Conservation (phyloP, 2,329 filamentous ascomycete species). For the Cladophialophora bantiana region DNA sequence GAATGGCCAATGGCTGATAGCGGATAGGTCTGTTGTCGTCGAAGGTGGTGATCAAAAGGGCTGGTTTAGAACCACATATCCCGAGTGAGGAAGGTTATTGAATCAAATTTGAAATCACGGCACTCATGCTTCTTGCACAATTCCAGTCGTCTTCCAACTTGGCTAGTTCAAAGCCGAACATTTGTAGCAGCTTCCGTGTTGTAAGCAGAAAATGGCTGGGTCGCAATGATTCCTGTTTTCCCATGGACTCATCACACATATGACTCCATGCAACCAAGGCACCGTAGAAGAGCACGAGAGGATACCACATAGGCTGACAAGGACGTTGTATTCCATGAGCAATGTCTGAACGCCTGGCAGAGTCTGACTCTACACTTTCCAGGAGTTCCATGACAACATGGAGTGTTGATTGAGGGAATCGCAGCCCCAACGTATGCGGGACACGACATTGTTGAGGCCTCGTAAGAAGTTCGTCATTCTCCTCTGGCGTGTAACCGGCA, state of each 20-base stretch:
- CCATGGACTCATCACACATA: conserved; percentile 3
- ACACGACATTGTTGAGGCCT: background rate
- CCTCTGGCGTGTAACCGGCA: conserved; percentile 14
- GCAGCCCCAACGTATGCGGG: conserved; percentile 1
- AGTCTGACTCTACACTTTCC: background rate
- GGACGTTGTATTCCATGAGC: background rate
- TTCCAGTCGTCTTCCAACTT: conserved; percentile 3
- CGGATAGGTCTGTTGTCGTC: conserved; percentile 13
- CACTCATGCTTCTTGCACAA: conserved; percentile 6
- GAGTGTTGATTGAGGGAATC: background rate
- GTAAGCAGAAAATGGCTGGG: background rate
- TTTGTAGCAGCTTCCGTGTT: conserved; percentile 2
- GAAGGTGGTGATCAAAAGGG: conserved; percentile 18
- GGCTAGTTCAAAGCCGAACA: background rate
- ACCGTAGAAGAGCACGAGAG: conserved; percentile 22
- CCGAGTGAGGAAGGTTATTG: background rate
- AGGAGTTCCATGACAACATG: conserved; percentile 4
- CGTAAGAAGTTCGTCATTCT: background rate
- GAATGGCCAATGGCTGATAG: conserved; percentile 16
- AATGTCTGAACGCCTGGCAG: too few species aligned
- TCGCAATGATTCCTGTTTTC: background rate
- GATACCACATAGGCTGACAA: conserved; percentile 18
- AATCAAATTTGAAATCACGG: background rate
- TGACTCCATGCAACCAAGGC: conserved; percentile 17
- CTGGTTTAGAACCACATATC: conserved; percentile 2